Conservation (phyloP, 2,329 filamentous ascomycete species). For the Metarhizium rileyi region DNA sequence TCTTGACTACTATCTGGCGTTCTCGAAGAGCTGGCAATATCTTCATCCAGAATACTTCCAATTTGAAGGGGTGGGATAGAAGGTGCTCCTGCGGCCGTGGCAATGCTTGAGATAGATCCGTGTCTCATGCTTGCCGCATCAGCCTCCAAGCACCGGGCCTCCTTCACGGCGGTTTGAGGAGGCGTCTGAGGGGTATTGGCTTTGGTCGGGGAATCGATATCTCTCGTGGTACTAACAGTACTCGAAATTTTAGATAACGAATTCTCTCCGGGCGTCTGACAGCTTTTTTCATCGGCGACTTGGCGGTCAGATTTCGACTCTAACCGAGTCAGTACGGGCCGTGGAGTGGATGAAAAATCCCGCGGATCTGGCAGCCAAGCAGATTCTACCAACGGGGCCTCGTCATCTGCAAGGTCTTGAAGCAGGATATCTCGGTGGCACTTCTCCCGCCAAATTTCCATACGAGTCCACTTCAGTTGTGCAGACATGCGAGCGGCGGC, state of each 20-base stretch:
- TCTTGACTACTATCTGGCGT: conserved; percentile 20
- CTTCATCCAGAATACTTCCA: conserved; percentile 13
- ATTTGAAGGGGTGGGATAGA: conserved; percentile 14
- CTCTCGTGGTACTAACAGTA: conserved; percentile 10
- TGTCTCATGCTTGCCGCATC: conserved; percentile 17
- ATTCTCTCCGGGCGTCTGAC: conserved; percentile 18
- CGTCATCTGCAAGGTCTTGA: conserved; percentile 76
- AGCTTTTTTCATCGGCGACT: conserved; percentile 15
- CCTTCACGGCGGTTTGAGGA: conserved; percentile 19
- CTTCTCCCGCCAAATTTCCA: conserved; percentile 85
- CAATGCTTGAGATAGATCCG: conserved; percentile 22
- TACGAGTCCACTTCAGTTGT: conserved; percentile 85
- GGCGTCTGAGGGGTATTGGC: conserved; percentile 20
- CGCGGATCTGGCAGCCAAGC: conserved; percentile 4
- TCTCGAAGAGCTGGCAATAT: conserved; percentile 8
- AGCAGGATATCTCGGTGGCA: conserved; percentile 84
- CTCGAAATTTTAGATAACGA: conserved; percentile 12
- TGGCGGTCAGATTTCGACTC: conserved; percentile 20
- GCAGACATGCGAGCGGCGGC: conserved; percentile 78
- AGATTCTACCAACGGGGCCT: conserved; percentile 9
- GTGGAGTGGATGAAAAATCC: conserved; percentile 16
- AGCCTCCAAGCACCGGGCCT: conserved; percentile 11
- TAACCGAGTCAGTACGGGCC: conserved; percentile 12
- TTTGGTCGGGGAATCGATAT: conserved; percentile 17
- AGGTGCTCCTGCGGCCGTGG: conserved; percentile 16